Evolutionary conservation across 1,139 yeast genomes (phyloP), one percentile per base, ranked within the genome.

Genomic region (Suhomyces bokatorum): DNA sequence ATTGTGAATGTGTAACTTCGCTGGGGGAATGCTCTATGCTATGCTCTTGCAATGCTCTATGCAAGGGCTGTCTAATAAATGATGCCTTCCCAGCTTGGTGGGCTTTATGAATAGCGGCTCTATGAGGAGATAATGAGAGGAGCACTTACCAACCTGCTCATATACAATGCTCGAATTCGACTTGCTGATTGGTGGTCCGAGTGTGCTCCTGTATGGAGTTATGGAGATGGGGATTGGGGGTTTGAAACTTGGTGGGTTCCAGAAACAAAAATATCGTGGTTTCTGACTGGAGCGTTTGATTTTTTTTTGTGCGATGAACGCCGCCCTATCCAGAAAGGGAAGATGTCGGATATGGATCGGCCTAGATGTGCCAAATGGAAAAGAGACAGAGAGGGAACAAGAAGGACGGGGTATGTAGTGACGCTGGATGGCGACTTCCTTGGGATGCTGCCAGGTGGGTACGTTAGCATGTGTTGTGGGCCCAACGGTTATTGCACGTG

Each of bases 211-310:
- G 29, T 26, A 26, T 26, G n/a, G 12, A n/a, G n/a, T n/a, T n/a
- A 26, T 26, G 29, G n/a, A 14, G 32, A 13, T 3, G 15, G 36
- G 36, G 15, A 24, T 12, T 20, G 15, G 10, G 20, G 30, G 15
- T 34, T 22, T 27, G 28, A 22, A 14, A 27, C 17, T n/a, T 22
- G 17, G 26, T 6, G 26, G 30, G 11, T 24, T 8, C 24, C 6
- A 8, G 24, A 20, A 20, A 20, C 24, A 20, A 20, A 20, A 12
- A 15, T 29, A 26, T 32, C 36, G 35, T 32, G 40, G 26, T 9
- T 36, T 41, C 37, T 41, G 30, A 41, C 36, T 41, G 44, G 44
- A 38, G 41, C 34, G 42, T 29, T 26, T 40, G 40, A 24, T 24
- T 22, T 41, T 41, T 40, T 41, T 33, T 37, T 37, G 40, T 15